Evolutionary conservation across 2,329 filamentous ascomycete genomes (phyloP).

Genomic region (Diaporthe vaccinii): DNA sequence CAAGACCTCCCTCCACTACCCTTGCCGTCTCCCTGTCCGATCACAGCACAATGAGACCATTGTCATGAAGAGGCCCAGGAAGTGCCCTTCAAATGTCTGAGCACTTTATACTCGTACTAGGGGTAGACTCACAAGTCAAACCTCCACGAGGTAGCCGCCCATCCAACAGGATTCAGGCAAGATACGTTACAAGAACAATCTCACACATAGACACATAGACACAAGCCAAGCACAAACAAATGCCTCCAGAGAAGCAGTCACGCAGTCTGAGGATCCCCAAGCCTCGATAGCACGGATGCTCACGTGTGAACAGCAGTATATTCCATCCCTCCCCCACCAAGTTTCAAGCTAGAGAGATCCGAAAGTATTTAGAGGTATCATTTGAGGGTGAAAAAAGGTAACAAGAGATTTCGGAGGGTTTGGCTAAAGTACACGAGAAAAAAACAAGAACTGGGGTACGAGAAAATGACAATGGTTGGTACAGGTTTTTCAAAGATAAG

Average conservation of each 20-base stretch:
- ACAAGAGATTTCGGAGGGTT: neutral
- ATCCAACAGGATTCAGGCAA: neutral
- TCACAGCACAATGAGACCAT: neutral
- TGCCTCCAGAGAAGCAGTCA: neutral
- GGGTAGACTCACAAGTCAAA: neutral
- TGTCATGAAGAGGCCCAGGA: neutral
- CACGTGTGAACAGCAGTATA: constrained; percentile 20
- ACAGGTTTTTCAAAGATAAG: neutral
- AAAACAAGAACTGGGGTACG: neutral
- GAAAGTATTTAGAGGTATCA: constrained; percentile 42
- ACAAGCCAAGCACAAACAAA: neutral
- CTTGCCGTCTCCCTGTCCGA: neutral
- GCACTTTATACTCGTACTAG: too few species aligned
- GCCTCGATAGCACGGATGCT: neutral
- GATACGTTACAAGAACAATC: neutral
- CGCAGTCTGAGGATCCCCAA: neutral
- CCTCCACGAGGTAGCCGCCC: neutral
- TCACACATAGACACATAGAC: neutral
- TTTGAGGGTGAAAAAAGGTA: neutral
- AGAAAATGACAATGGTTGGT: constrained; percentile 3
- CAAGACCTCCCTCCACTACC: neutral
- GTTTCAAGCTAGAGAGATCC: constrained; percentile 17
- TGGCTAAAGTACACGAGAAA: neutral
- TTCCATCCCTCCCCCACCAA: constrained; percentile 3
- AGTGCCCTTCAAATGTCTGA: neutral